phyloP scores from a whole-genome alignment of 2,329 filamentous ascomycete species.

The Fusarium tjaetaba region DNA sequence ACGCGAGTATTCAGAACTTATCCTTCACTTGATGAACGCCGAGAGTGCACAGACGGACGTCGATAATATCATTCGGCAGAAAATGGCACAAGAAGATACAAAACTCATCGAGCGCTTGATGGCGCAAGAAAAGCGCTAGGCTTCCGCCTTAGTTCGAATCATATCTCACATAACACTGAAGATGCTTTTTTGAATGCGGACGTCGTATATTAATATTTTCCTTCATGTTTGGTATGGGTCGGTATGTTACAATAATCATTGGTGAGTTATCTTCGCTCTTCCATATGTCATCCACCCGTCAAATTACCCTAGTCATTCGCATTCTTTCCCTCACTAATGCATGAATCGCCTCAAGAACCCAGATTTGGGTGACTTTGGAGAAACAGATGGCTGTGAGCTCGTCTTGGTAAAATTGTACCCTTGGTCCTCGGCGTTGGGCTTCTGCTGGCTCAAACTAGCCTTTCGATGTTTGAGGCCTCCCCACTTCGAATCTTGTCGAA shows the following conservation, averaged over 20 bases:
- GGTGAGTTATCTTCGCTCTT: conserved; percentile 29
- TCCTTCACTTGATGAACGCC: conserved; percentile 59
- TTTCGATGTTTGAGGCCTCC: conserved; percentile 55
- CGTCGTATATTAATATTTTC: background rate
- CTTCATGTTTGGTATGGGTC: conserved; percentile 23
- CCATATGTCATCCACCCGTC: background rate
- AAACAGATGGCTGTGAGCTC: conserved; percentile 3
- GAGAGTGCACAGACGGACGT: conserved; percentile 46
- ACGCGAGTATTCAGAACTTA: conserved; percentile 68
- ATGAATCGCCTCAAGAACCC: conserved; percentile 58
- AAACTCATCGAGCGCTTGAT: conserved; percentile 61
- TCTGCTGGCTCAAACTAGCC: conserved; percentile 47
- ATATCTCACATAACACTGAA: background rate
- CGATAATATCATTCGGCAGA: conserved; percentile 54
- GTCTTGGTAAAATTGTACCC: conserved; percentile 3
- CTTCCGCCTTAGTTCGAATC: background rate
- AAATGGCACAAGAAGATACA: conserved; percentile 59
- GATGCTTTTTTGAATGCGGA: background rate
- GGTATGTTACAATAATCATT: conserved; percentile 24
- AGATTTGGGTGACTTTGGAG: conserved; percentile 48
- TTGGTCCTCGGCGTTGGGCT: conserved; percentile 37
- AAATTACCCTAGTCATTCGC: background rate
- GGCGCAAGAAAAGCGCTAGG: conserved; percentile 54
- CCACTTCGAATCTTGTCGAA: conserved; percentile 61
- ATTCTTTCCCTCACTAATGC: conserved; percentile 44